Conservation (phyloP, 1,139 yeast species). For the Taphrina populina region DNA sequence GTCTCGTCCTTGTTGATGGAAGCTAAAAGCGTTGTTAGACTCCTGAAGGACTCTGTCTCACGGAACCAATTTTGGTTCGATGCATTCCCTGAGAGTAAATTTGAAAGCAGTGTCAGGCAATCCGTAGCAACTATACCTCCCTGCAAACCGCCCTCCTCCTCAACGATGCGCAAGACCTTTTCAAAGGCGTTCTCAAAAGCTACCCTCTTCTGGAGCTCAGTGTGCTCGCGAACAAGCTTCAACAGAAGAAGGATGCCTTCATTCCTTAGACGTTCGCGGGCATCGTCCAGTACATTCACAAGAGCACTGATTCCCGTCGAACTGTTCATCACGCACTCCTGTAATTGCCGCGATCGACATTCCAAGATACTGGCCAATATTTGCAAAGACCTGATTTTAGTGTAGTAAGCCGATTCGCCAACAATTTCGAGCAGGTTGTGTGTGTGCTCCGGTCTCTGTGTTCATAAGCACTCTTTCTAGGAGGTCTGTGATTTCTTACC, state of each 20-base stretch:
- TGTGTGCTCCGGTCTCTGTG: constrained; percentile 56
- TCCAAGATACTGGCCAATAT: constrained; percentile 78
- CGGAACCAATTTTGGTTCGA: constrained; percentile 86
- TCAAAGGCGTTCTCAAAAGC: constrained; percentile 95
- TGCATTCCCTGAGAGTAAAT: constrained; percentile 75
- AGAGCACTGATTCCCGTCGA: constrained; percentile 80
- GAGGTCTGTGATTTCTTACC: constrained; percentile 40
- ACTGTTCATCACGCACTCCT: constrained; percentile 66
- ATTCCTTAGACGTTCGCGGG: constrained; percentile 67
- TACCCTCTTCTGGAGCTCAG: constrained; percentile 85
- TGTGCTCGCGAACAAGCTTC: constrained; percentile 77
- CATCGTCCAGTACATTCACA: constrained; percentile 66
- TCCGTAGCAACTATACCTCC: constrained; percentile 84
- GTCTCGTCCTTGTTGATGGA: constrained; percentile 36
- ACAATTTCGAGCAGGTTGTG: constrained; percentile 58
- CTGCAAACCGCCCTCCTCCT: constrained; percentile 83
- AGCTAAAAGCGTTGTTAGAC: constrained; percentile 58
- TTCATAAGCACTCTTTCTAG: neutral
- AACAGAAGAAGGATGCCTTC: constrained; percentile 64
- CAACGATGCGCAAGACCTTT: constrained; percentile 69
- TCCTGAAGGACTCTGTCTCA: constrained; percentile 76
- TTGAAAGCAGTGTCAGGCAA: constrained; percentile 71
- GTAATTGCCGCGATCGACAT: constrained; percentile 70
- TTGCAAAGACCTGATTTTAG: constrained; percentile 76
- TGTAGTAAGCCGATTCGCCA: constrained; percentile 67